A percentile compares a stretch with the other conserved stretches of the same genome.
Conservation (phyloP, 2,329 filamentous ascomycete genomes). For the Aspergillus intermedius region DNA sequence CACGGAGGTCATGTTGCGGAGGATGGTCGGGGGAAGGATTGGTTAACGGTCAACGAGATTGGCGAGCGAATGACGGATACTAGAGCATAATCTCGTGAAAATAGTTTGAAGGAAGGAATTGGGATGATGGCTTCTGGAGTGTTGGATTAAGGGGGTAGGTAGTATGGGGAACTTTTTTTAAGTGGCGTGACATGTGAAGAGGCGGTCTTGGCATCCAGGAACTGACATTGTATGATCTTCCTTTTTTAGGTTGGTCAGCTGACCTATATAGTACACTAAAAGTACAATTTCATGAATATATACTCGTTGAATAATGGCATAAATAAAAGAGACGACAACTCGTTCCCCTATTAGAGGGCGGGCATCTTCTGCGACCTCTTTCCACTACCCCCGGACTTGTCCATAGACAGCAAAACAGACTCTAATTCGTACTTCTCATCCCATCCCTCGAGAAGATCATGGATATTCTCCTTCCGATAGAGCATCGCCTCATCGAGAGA, state of each 20-base stretch:
- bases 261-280: neutral
- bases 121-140: neutral
- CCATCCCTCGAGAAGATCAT: constrained; percentile 15
- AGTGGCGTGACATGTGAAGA: constrained; percentile 31
- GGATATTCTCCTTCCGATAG: constrained; percentile 9
- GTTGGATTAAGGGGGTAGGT: too few species aligned
- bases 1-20: constrained; percentile 10
- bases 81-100: constrained; percentile 16
- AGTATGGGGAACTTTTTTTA: neutral
- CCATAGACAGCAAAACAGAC: constrained; percentile 11
- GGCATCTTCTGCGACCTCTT: neutral
- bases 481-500: constrained; percentile 8
- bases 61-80: constrained; percentile 8
- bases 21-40: neutral
- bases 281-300: neutral
- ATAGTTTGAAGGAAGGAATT: constrained; percentile 1
- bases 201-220: neutral
- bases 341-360: neutral
- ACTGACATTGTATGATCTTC: neutral
- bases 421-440: constrained; percentile 26
- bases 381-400: constrained; percentile 1
- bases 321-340: neutral
- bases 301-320: neutral
- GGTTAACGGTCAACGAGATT: constrained; percentile 7
- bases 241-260: neutral